Percentiles rank a stretch among this genome's conserved stretches.
Conservation (phyloP, 164 flowering plant genomes). For the Tinospora cordifolia region DNA sequence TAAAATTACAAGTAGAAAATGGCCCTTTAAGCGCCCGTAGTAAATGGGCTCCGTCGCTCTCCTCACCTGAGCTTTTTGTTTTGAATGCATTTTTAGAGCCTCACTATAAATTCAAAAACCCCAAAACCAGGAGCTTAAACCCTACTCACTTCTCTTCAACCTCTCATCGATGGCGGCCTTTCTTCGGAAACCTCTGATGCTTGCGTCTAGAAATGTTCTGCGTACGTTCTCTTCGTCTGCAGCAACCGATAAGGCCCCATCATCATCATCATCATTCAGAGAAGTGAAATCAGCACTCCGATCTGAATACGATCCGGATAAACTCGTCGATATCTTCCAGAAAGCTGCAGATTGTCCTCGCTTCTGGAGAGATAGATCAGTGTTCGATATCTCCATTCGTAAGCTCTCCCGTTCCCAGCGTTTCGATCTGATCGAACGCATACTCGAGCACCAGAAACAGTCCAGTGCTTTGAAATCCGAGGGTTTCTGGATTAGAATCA, state of each 20-base stretch:
- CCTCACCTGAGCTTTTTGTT: neutral
- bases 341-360: slow-evolving; percentile 16
- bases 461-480: slow-evolving; percentile 14
- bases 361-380: slow-evolving; percentile 21
- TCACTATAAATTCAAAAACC: neutral
- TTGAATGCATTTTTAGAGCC: neutral
- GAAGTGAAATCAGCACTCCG: slow-evolving; percentile 18
- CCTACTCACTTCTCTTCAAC: neutral
- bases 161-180: slow-evolving; percentile 1
- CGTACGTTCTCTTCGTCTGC: neutral
- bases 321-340: slow-evolving; percentile 20
- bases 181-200: neutral
- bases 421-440: slow-evolving; percentile 22
- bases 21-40: too few species aligned
- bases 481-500: slow-evolving; percentile 32
- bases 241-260: neutral
- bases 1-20: neutral
- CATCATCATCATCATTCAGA: neutral
- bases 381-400: slow-evolving; percentile 16
- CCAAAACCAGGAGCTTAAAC: neutral
- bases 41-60: too few species aligned
- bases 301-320: slow-evolving; percentile 20
- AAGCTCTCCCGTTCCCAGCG: slow-evolving; percentile 19
- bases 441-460: slow-evolving; percentile 19
- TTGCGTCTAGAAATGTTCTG: neutral